Conservation (phyloP, 768 basidiomycete species). For the Leccinum aurantiacum region DNA sequence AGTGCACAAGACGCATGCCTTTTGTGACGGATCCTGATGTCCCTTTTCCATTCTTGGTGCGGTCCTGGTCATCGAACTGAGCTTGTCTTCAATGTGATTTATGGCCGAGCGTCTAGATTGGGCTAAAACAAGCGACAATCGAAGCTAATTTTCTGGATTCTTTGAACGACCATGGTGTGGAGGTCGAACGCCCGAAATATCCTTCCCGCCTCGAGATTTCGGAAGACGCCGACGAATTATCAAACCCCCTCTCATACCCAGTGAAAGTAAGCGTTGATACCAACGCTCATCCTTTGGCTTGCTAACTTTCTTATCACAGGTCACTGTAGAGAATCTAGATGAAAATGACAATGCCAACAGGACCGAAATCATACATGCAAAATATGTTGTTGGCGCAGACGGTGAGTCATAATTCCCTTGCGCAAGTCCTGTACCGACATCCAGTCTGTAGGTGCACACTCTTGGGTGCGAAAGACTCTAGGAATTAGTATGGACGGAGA, state of each 20-base stretch:
- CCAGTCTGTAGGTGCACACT: not conserved
- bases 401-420: not conserved
- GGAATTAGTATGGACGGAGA: not conserved
- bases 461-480: not conserved
- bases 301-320: not conserved
- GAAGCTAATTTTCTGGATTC: not conserved
- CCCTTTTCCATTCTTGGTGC: not conserved
- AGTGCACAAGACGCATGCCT: not conserved
- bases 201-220: not conserved
- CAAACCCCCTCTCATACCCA: not conserved
- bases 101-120: not conserved
- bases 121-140: not conserved
- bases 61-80: not conserved
- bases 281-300: not conserved
- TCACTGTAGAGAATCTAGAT: not conserved
- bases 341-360: not conserved
- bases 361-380: not conserved
- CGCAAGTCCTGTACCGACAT: not conserved
- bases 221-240: not conserved
- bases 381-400: not conserved
- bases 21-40: not conserved
- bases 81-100: not conserved
- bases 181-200: not conserved
- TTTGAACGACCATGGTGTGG: not conserved
- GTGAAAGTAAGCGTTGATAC: not conserved